A percentile compares a stretch with the other conserved stretches of the same genome.
These are phyloP conservation scores for Pseudonitzschia delicatissima DNA, from an alignment of 108 stramenopile species.

Conservation along the genomic window DNA sequence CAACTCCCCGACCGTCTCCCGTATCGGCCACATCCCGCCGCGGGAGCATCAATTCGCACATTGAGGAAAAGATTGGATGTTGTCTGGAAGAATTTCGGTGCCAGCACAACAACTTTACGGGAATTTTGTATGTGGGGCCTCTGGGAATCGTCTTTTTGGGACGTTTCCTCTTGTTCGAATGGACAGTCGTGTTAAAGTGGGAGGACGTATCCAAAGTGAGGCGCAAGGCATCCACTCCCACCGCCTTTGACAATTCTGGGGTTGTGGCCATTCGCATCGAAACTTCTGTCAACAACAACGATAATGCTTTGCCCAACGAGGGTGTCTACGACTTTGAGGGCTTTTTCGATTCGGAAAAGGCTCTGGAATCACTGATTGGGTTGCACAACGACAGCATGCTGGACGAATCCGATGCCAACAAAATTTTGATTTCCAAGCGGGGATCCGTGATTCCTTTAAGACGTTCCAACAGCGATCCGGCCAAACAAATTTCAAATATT, in stretches of 20 bases:
- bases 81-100: slow-evolving; percentile 24
- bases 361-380: slow-evolving; percentile 23
- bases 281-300: neutral
- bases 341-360: slow-evolving; percentile 24
- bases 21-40: too few species aligned
- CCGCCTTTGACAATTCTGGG: neutral
- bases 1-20: too few species aligned
- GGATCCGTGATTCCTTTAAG: too few species aligned
- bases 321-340: slow-evolving; percentile 21
- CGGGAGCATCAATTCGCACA: too few species aligned
- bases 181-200: slow-evolving; percentile 34
- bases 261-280: neutral
- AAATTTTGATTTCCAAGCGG: too few species aligned
- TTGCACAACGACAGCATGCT: slow-evolving; percentile 42
- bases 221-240: slow-evolving; percentile 18
- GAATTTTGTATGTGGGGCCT: slow-evolving; percentile 42
- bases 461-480: slow-evolving; percentile 5
- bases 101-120: slow-evolving; percentile 34
- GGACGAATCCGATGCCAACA: slow-evolving; percentile 7
- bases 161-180: slow-evolving; percentile 43
- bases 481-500: neutral
- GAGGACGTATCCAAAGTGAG: slow-evolving; percentile 29
- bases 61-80: slow-evolving; percentile 3
- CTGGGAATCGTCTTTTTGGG: slow-evolving; percentile 42
- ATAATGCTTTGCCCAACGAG: slow-evolving; percentile 1